phyloP scores from a whole-genome alignment of 345 rosid species.

The Syzygium grande region DNA sequence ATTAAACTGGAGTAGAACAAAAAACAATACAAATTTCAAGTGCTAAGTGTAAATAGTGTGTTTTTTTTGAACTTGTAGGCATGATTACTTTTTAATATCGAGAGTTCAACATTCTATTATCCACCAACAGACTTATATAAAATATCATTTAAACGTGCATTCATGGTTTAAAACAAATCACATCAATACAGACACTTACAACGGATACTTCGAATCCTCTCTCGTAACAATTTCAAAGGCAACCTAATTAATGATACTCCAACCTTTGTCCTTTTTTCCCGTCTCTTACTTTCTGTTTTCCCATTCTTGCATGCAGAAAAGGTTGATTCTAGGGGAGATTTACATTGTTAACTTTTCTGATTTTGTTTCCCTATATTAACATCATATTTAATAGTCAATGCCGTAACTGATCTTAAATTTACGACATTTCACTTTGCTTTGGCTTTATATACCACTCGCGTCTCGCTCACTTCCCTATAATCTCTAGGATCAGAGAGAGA shows the following conservation, averaged over 20 bases:
- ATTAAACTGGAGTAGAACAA: neutral
- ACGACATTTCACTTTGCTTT: neutral
- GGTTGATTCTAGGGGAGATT: neutral
- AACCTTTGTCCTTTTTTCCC: neutral
- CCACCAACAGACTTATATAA: neutral
- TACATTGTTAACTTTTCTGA: neutral
- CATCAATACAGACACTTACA: neutral
- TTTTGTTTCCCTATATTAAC: neutral
- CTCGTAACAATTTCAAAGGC: neutral
- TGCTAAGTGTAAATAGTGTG: neutral
- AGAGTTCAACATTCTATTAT: neutral
- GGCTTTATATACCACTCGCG: neutral
- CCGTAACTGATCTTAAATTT: neutral
- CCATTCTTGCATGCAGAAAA: neutral
- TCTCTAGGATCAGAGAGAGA: neutral
- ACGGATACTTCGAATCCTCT: neutral
- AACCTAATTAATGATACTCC: neutral
- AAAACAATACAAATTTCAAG: neutral
- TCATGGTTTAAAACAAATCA: neutral
- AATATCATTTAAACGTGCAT: neutral
- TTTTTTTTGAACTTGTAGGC: neutral
- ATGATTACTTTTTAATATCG: neutral
- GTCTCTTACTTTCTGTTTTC: neutral
- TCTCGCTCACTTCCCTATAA: neutral
- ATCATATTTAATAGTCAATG: neutral